Base-by-base conservation (phyloP, 1,284 basidiomycete genomes). In the Ceratobasidium sp. region DNA sequence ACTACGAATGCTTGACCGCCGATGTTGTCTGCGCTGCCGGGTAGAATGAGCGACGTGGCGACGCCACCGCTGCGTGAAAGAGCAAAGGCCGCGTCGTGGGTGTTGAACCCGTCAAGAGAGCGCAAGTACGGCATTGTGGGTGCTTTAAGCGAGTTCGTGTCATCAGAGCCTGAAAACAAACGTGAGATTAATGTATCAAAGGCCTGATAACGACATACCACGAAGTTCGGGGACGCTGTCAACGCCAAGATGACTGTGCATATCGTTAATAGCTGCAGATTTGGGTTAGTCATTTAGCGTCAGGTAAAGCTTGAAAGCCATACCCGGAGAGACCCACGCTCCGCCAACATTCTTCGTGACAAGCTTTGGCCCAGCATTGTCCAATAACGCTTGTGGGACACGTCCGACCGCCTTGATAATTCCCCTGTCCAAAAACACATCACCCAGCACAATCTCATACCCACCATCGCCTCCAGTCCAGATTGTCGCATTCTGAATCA, bases 221-320 rank as follows among this genome's bases (percentile, higher is more conserved):
- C 82, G 80, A 39, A 91, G 85, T 20, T 86, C 82, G 0, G 95
- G 95, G 1, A 89, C 83, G 72, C 92, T 89, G 80, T 91, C 85
- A 7, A 96, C 86, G 0, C 94, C 95, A 26, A 95, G 85, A 83
- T 96, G 95, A 1, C 93, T 94, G 84, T 97, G 92, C 80, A 95
- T 86, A 83, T 95, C 94, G 53, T 95, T 91, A 70, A 93, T 89
- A 2, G 75, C 80, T 79, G 40, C 23, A 42, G 67, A n/a, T n/a
- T n/a, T n/a, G n/a, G n/a, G n/a, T n/a, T n/a, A n/a, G n/a, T n/a
- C n/a, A n/a, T n/a, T n/a, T n/a, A n/a, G n/a, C n/a, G n/a, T n/a
- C n/a, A n/a, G n/a, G n/a, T n/a, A n/a, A n/a, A n/a, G 23, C 6
- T 13, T 40, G 1, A 18, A 40, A 79, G n/a, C n/a, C 71, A 82